Conservation (phyloP, 2,329 filamentous ascomycete species). For the Drechmeria coniospora region DNA sequence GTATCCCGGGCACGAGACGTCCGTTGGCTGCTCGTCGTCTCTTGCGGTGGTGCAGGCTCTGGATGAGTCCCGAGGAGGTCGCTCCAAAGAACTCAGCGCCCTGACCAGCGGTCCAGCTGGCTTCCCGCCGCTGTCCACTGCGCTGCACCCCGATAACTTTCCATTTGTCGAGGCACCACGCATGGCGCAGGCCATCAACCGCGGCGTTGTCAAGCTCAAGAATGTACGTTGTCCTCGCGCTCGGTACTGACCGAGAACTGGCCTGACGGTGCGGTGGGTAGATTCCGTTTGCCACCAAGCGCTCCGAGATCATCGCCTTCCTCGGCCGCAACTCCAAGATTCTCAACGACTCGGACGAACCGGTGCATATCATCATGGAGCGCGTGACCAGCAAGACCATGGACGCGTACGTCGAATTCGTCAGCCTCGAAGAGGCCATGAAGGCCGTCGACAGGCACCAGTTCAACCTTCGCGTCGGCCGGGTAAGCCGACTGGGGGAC, state of each 20-base stretch:
- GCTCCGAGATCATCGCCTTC: slow-evolving; percentile 41
- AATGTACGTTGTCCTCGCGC: slow-evolving; percentile 25
- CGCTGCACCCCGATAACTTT: slow-evolving; percentile 24
- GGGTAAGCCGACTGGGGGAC: slow-evolving; percentile 36
- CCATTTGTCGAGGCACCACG: slow-evolving; percentile 29
- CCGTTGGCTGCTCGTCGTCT: background rate
- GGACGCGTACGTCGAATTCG: slow-evolving; percentile 45
- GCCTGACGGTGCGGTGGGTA: slow-evolving; percentile 11
- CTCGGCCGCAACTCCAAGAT: slow-evolving; percentile 42
- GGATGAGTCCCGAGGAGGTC: slow-evolving; percentile 8
- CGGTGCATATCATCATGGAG: slow-evolving; percentile 50
- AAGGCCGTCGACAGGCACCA: slow-evolving; percentile 34
- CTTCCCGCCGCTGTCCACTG: slow-evolving; percentile 17
- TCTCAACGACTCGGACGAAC: slow-evolving; percentile 36
- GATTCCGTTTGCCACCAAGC: slow-evolving; percentile 40
- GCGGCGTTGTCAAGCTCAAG: slow-evolving; percentile 32
- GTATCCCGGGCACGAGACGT: background rate
- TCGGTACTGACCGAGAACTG: background rate
- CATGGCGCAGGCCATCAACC: slow-evolving; percentile 12
- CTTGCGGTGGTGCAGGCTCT: background rate
- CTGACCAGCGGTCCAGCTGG: slow-evolving; percentile 19
- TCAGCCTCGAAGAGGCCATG: slow-evolving; percentile 34
- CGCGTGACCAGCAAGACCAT: slow-evolving; percentile 46
- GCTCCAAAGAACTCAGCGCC: slow-evolving; percentile 21
- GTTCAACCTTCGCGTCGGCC: slow-evolving; percentile 19